Base-by-base conservation (phyloP, 768 basidiomycete genomes). In the Termitomyces sp. region DNA sequence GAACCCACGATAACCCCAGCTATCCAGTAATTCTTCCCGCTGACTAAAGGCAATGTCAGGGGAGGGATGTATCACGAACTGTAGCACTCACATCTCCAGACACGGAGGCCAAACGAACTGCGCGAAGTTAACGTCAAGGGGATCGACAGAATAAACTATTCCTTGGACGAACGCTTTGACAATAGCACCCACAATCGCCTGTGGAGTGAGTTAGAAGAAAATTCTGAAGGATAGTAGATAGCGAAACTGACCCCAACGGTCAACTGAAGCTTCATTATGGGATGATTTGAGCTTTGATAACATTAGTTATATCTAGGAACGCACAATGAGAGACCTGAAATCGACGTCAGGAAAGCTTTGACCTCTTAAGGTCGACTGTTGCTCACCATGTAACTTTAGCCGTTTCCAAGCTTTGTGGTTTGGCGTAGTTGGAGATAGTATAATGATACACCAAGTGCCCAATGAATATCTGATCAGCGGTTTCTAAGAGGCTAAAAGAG, bases 391-490 rank as follows among this genome's bases (percentile, higher is more conserved):
- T 72, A 14, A 71, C 78, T 42, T 66, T 73, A 11, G 68, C 75
- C 43, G 63, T 56, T 8, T 69, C 23, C 8, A 83, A 68, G 0
- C 69, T 74, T 9, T 57, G 0, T 1, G 74, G 61, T 51, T 78
- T 67, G 38, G 70, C 64, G 38, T 66, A 81, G 55, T 78, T 78
- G 28, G 72, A 70, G 55, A 87, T 71, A 7, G 73, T 64, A 63
- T 86, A 87, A 58, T 71, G 78, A 66, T 87, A 87, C 41, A 79
- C 68, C 19, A 77, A 66, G 60, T 86, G 81, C 0, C 73, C 81
- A 54, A 85, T 80, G 65, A 87, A 76, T 7, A 64, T 70, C 64
- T 86, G 81, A 59, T 87, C 83, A 1, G 66, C 67, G 0, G 78
- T 75, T 64, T 81, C 81, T 45, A 86, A 63, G 17, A 82, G n/a